Evolutionary conservation across 805 yeast genomes (phyloP).

Genomic region (Nakazawaea peltata): DNA sequence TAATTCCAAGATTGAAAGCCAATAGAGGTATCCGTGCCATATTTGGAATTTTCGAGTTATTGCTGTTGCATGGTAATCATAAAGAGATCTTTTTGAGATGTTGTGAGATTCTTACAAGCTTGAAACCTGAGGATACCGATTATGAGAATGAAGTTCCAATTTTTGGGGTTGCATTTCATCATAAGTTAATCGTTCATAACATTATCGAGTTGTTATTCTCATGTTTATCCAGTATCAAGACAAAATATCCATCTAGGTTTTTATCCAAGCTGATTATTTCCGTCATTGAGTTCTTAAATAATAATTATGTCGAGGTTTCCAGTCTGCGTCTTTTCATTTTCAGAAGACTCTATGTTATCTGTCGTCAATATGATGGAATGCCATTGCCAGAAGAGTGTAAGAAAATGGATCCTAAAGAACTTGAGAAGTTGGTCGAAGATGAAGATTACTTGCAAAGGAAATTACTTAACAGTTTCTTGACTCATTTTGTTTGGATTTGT

Average conservation of each 20-base stretch:
- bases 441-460: constrained; percentile 59
- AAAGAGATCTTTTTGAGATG: constrained; percentile 69
- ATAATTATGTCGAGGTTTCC: constrained; percentile 26
- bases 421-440: constrained; percentile 34
- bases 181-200: constrained; percentile 55
- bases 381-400: constrained; percentile 27
- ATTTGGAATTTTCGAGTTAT: constrained; percentile 47
- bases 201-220: constrained; percentile 57
- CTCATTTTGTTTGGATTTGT: constrained; percentile 39
- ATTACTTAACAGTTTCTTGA: constrained; percentile 53
- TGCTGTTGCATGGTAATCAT: constrained; percentile 68
- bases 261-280: constrained; percentile 61
- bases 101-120: constrained; percentile 49
- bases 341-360: constrained; percentile 58
- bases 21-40: constrained; percentile 28
- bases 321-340: constrained; percentile 29
- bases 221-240: constrained; percentile 51
- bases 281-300: constrained; percentile 40
- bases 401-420: constrained; percentile 29
- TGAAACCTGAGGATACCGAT: constrained; percentile 21
- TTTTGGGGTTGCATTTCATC: constrained; percentile 13
- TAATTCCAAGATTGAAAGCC: constrained; percentile 21
- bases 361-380: constrained; percentile 49
- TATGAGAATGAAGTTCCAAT: not conserved
- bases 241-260: constrained; percentile 74